A percentile compares a stretch with the other conserved stretches of the same genome.
Evolutionary conservation across 1,139 yeast species (phyloP).

Genomic region (Nakaseomyces bracarensis): DNA sequence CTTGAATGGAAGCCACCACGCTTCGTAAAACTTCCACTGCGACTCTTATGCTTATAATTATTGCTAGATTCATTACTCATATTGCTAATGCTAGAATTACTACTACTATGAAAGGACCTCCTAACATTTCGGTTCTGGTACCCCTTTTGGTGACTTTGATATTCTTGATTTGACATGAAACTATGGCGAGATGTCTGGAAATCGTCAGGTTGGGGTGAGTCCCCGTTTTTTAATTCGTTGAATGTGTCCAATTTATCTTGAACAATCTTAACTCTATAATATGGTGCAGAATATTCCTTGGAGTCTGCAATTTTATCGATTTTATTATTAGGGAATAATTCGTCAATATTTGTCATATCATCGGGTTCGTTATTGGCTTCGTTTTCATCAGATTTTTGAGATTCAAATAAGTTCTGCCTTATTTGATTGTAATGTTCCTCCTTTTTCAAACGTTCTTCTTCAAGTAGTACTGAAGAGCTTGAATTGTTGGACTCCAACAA

Average conservation of each 20-base stretch:
- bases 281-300: background rate
- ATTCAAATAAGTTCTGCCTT: conserved; percentile 4
- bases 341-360: background rate
- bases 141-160: conserved; percentile 3
- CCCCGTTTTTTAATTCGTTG: conserved; percentile 4
- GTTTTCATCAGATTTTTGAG: background rate
- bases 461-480: conserved; percentile 1
- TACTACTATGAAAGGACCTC: conserved; percentile 3
- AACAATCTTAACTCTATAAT: conserved; percentile 5
- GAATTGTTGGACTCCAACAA: conserved; percentile 4
- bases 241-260: conserved; percentile 2
- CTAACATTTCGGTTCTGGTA: conserved; percentile 1
- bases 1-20: conserved; percentile 5
- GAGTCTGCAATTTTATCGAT: conserved; percentile 9
- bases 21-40: conserved; percentile 6
- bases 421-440: conserved; percentile 4
- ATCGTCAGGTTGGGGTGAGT: conserved; percentile 24
- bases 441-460: conserved; percentile 4
- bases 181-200: conserved; percentile 24
- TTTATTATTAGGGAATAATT: background rate
- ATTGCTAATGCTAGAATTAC: background rate
- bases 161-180: conserved; percentile 11
- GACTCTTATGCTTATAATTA: conserved; percentile 1
- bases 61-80: background rate
- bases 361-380: conserved; percentile 4